Conservation (phyloP, 139 green algal genomes). For the Eudorina sp. region DNA sequence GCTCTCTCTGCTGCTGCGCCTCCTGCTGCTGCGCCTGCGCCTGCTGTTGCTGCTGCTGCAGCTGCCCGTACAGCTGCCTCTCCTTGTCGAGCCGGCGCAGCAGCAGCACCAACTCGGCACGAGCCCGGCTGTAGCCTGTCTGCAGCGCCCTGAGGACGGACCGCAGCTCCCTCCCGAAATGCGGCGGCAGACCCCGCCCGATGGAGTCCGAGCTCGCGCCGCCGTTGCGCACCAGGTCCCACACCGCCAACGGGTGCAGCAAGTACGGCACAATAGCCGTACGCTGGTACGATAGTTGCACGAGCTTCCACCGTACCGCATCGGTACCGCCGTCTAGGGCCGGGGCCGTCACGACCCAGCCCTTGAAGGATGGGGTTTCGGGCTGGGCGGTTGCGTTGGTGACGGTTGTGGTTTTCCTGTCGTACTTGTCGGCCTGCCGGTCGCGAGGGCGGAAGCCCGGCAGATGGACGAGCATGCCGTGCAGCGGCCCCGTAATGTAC, state of each 20-base stretch:
- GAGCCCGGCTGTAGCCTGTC: not conserved
- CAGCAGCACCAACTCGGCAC: not conserved
- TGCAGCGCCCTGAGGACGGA: slow-evolving; percentile 23
- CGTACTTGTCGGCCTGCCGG: too few relatives aligned
- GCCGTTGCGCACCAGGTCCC: slow-evolving; percentile 41
- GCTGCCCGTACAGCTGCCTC: too few relatives aligned
- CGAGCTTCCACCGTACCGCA: slow-evolving; percentile 35
- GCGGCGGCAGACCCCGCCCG: slow-evolving; percentile 11
- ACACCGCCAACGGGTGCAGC: slow-evolving; percentile 50
- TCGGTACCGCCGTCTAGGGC: too few relatives aligned
- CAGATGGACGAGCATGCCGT: slow-evolving; percentile 20
- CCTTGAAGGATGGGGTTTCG: too few relatives aligned
- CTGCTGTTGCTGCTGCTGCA: too few relatives aligned
- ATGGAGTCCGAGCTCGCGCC: not conserved
- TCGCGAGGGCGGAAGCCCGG: not conserved
- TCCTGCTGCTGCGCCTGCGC: not conserved
- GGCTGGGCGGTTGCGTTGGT: not conserved
- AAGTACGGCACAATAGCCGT: not conserved
- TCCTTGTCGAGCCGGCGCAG: not conserved
- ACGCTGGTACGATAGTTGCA: not conserved
- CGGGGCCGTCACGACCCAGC: slow-evolving; percentile 28
- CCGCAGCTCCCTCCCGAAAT: slow-evolving; percentile 21
- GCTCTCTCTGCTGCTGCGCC: too few relatives aligned
- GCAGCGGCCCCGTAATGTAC: not conserved
- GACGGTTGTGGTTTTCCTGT: too few relatives aligned